Evolutionary conservation across 108 stramenopile genomes (phyloP), one percentile per base, ranked within the genome.

Genomic region (Cyclotella atomus): DNA sequence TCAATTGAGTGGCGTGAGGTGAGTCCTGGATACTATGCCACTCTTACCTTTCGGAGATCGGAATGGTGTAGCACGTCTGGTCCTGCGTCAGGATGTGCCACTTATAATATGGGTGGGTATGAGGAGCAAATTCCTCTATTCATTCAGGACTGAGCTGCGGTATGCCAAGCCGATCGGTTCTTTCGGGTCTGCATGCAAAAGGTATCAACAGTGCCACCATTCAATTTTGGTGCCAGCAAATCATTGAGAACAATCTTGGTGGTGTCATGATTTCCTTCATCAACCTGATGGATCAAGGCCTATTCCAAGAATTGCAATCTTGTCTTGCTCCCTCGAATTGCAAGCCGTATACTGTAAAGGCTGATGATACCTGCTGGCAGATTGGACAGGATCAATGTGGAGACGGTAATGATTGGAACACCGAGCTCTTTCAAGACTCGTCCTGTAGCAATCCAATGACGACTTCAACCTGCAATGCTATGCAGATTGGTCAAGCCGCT

Each of bases 341-440:
- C n/a, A 49, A 49, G 47, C n/a, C 47, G n/a, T n/a, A 12, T 4
- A n/a, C n/a, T 49, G 47, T 49, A n/a, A 17, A 49, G n/a, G n/a
- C 47, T 49, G 47, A 19, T 49, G 47, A 49, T 49, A 49, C 47
- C n/a, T 49, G 47, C 47, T 49, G n/a, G 10, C 17, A 49, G 17
- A 49, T 49, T 49, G 47, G 17, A 19, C 10, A 49, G 17, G 47
- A 12, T 49, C 47, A 49, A 19, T 49, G 47, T 49, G 47, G 47
- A n/a, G 47, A 49, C n/a, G 47, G 47, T 10, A 49, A 49, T 19
- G 47, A 49, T 17, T 49, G 47, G 47, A 49, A 17, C n/a, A 49
- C 47, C n/a, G 47, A 49, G n/a, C 47, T 49, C n/a, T 49, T 49
- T n/a, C 47, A 49, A 49, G 47, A 49, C n/a, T 19, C 47, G 47